Evolutionary conservation across 192 early-diverging fungal genomes (phyloP).

Genomic region (Entrophospora sp.): DNA sequence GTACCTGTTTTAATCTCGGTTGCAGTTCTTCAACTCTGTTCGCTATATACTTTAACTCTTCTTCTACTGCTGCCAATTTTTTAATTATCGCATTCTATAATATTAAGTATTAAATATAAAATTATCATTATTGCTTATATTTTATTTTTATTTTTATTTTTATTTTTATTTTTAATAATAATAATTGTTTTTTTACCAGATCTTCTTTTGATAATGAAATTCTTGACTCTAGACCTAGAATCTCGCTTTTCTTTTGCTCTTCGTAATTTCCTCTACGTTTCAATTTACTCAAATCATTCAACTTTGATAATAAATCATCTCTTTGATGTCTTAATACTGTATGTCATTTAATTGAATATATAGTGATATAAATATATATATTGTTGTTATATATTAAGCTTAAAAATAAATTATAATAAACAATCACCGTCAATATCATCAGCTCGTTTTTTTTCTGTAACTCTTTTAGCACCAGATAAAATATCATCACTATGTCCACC

Average conservation of each 20-base stretch:
- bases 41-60: conserved; percentile 49
- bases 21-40: conserved; percentile 23
- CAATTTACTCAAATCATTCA: conserved; percentile 61
- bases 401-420: background rate
- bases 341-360: too few species aligned
- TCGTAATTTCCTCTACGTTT: conserved; percentile 62
- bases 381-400: background rate
- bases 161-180: background rate
- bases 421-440: conserved; percentile 60
- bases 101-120: too few species aligned
- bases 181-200: conserved; percentile 32
- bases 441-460: conserved; percentile 71
- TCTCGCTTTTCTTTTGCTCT: conserved; percentile 46
- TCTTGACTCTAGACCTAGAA: conserved; percentile 52
- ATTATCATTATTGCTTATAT: conserved; percentile 16
- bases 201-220: conserved; percentile 56
- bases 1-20: conserved; percentile 26
- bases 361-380: background rate
- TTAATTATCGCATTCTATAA: conserved; percentile 41
- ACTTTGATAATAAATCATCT: conserved; percentile 58
- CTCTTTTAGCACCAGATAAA: conserved; percentile 46
- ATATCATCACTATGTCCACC: conserved; percentile 53
- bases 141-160: background rate
- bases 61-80: conserved; percentile 51
- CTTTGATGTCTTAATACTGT: conserved; percentile 52